A percentile compares a stretch with the other conserved stretches of the same genome.
Evolutionary conservation across 2,329 filamentous ascomycete genomes (phyloP).

Genomic region (Zalaria sp.): DNA sequence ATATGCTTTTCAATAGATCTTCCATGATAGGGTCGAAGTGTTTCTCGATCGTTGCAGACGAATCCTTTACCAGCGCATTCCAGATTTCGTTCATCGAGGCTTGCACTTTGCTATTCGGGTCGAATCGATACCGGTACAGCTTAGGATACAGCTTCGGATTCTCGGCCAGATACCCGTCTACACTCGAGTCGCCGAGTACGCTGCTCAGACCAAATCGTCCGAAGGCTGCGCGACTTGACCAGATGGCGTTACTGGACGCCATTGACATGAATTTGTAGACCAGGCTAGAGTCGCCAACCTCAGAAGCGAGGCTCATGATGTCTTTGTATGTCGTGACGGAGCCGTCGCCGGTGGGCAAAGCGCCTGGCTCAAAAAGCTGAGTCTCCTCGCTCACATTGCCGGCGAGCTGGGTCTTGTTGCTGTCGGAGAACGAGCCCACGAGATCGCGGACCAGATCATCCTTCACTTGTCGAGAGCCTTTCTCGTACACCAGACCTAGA

Average conservation of each 20-base stretch:
- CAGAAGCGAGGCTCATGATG: conserved; percentile 87
- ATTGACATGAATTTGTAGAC: conserved; percentile 98
- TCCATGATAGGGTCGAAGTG: conserved; percentile 83
- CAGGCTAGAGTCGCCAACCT: conserved; percentile 90
- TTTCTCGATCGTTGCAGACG: conserved; percentile 57
- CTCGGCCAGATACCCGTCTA: conserved; percentile 51
- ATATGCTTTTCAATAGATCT: conserved; percentile 71
- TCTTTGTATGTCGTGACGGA: conserved; percentile 95
- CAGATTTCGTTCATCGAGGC: conserved; percentile 96
- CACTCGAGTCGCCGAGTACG: conserved; percentile 72
- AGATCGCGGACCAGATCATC: conserved; percentile 76
- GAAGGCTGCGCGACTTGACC: conserved; percentile 94
- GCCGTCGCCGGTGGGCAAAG: conserved; percentile 77
- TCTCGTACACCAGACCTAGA: conserved; percentile 84
- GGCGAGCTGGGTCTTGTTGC: conserved; percentile 52
- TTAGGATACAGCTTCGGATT: conserved; percentile 95
- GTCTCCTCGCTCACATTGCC: conserved; percentile 81
- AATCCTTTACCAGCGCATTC: conserved; percentile 88
- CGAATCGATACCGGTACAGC: conserved; percentile 85
- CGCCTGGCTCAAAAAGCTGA: conserved; percentile 83
- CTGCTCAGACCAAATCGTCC: conserved; percentile 85
- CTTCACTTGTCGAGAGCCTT: conserved; percentile 67
- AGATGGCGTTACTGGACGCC: conserved; percentile 88
- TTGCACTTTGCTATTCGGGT: conserved; percentile 86
- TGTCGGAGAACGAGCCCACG: conserved; percentile 70